Conservation (phyloP, 129 eudicot genomes). For the Gnaphalium uliginosum region DNA sequence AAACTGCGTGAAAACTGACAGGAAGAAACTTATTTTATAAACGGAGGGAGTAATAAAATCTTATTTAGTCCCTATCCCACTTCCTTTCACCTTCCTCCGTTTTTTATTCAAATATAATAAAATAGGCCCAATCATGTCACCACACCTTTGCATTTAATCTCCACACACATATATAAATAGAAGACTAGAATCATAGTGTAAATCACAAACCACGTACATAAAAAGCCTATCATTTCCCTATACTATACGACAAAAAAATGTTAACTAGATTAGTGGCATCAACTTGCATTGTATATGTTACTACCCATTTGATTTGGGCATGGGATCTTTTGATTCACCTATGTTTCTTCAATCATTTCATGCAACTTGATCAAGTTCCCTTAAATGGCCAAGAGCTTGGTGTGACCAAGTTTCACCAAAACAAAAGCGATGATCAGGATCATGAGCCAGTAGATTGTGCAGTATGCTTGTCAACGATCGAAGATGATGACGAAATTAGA, state of each 20-base stretch:
- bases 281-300: conserved; percentile 6
- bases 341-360: conserved; percentile 36
- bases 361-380: conserved; percentile 7
- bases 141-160: conserved; percentile 9
- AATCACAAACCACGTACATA: neutral
- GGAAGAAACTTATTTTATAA: too few relatives aligned
- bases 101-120: neutral
- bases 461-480: conserved; percentile 36
- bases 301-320: conserved; percentile 29
- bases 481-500: conserved; percentile 41
- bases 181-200: neutral
- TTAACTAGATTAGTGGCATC: conserved; percentile 26
- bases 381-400: neutral
- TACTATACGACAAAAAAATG: conserved; percentile 11
- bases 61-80: neutral
- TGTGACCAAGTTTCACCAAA: conserved; percentile 23
- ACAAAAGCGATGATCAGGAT: conserved; percentile 1
- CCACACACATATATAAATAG: conserved; percentile 12
- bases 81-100: conserved; percentile 10
- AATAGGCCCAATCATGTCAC: neutral
- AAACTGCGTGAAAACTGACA: too few relatives aligned
- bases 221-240: neutral
- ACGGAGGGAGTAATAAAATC: too few relatives aligned
- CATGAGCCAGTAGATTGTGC: conserved; percentile 42
- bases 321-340: conserved; percentile 33